Base-by-base conservation (phyloP, 2,329 filamentous ascomycete species). In the Verticillium albo-atrum region DNA sequence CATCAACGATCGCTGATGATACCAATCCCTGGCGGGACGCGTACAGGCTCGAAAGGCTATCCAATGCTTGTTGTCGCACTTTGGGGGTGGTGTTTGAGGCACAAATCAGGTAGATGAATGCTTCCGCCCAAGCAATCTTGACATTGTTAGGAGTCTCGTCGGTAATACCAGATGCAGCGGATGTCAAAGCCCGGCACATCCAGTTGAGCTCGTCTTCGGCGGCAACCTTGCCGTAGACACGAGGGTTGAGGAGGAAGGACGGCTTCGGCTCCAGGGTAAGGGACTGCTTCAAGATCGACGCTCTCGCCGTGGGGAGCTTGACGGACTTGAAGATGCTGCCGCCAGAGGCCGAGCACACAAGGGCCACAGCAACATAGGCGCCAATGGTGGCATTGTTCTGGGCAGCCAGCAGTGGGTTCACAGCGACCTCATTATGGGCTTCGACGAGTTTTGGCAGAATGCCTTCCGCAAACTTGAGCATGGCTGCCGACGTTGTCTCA, bases 371-470 rank as follows among this genome's bases (percentile, higher is more conserved):
- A 58, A 95, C 86, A 71, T 91, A 92, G 47, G 90, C 92, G 34
- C 88, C 88, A 15, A 90, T 87, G 57, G 96, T 83, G n/a, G 93
- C 80, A 12, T 93, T 93, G 67, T 81, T 94, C 71, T 97, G 94
- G 2, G 89, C 86, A 26, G 93, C 88, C 37, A 89, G 82, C 4
- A 92, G 74, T 3, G 94, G 88, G 72, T 97, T 98, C 26, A 88
- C 80, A 51, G 84, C 78, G 17, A 92, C 87, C 65, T 98, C 95
- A 57, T 86, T 85, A 79, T 92, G 95, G 3, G 86, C 85, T 53
- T 91, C 85, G 32, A 89, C 70, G 26, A 95, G 70, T 51, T 82
- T 81, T 9, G 81, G 76, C 3, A 82, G 69, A 17, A 84, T 71
- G 25, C 77, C 74, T 62, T 87, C 85, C 26, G 77, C 76, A 62